Base-by-base conservation (phyloP, 1,139 yeast species). In the Trichomonascaceae sp. region DNA sequence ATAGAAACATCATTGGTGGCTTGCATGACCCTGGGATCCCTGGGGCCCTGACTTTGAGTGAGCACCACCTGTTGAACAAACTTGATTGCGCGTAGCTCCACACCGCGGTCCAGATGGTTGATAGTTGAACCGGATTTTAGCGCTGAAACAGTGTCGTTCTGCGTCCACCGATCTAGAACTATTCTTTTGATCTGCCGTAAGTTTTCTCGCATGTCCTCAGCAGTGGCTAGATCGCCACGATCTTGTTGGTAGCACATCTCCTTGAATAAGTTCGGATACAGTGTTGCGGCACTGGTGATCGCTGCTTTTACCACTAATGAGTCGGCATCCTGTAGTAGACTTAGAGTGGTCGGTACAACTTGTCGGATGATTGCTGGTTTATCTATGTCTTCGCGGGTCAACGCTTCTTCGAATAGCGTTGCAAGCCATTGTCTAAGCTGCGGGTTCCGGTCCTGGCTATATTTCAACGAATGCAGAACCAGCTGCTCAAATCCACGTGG, bases 41-140 rank as follows among this genome's bases (percentile, higher is more conserved):
- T 42, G 11, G 48, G 39, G 2, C 71, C 61, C 18, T 70, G 67
- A 17, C 78, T 66, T 47, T 85, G 94, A 23, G 73, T 70, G 37
- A 74, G 74, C 27, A 85, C 71, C 2, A 82, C 69, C 31, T 72
- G 68, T 34, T 78, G 71, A 6, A 81, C 69, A 41, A 85, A 74
- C 53, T 78, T 80, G 34, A 78, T 60, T 33, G 16, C 16, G 9
- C 23, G 23, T 20, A 20, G 23, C 11, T 20, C 23, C 6, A 20
- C 9, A 8, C 23, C 23, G 9, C 23, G 23, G 11, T 20, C 23
- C 11, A 20, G 6, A 20, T 6, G 11, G 11, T 6, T 11, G 6
- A 20, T 8, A 11, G 6, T 11, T 8, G 9, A 6, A 8, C 23
- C 23, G 23, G 11, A 6, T 8, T 20, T 20, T 11, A 20, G 11